Evolutionary conservation across 768 basidiomycete species (phyloP).

Genomic region (Mycena albidolilacea): DNA sequence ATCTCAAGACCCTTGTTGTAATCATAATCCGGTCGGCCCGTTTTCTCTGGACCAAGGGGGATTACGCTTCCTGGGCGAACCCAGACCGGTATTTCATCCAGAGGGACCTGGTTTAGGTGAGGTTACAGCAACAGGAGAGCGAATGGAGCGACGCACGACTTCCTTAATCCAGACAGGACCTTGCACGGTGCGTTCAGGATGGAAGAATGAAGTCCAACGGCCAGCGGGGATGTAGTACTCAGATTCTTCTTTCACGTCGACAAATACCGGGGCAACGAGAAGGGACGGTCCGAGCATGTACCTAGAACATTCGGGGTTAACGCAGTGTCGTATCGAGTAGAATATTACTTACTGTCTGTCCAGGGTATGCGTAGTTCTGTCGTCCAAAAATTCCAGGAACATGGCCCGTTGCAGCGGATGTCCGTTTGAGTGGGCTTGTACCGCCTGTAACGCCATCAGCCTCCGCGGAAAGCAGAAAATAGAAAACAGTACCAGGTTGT

Average conservation of each 20-base stretch:
- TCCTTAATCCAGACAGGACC: constrained; percentile 78
- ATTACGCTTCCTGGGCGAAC: constrained; percentile 72
- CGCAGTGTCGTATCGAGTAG: constrained; percentile 6
- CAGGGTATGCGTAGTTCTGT: constrained; percentile 71
- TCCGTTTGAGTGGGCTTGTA: constrained; percentile 65
- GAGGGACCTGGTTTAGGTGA: constrained; percentile 59
- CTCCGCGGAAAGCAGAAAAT: background rate
- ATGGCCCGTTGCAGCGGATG: constrained; percentile 75
- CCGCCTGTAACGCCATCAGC: constrained; percentile 55
- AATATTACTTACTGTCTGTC: constrained; percentile 72
- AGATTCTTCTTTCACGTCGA: constrained; percentile 64
- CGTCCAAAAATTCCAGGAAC: constrained; percentile 75
- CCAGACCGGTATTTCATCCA: constrained; percentile 78
- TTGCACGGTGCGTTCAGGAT: constrained; percentile 64
- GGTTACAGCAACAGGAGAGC: background rate
- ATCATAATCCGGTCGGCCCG: constrained; percentile 74
- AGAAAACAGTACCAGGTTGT: constrained; percentile 60
- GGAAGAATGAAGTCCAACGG: constrained; percentile 73
- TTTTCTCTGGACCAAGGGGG: constrained; percentile 67
- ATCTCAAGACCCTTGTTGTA: constrained; percentile 64
- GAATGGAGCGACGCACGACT: constrained; percentile 20
- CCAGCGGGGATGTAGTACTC: constrained; percentile 76
- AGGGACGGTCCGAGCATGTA: constrained; percentile 64
- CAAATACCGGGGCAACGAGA: constrained; percentile 75
- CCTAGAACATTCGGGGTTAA: constrained; percentile 22